phyloP scores from a whole-genome alignment of 805 yeast genomes.

The Ogataea corticis region DNA sequence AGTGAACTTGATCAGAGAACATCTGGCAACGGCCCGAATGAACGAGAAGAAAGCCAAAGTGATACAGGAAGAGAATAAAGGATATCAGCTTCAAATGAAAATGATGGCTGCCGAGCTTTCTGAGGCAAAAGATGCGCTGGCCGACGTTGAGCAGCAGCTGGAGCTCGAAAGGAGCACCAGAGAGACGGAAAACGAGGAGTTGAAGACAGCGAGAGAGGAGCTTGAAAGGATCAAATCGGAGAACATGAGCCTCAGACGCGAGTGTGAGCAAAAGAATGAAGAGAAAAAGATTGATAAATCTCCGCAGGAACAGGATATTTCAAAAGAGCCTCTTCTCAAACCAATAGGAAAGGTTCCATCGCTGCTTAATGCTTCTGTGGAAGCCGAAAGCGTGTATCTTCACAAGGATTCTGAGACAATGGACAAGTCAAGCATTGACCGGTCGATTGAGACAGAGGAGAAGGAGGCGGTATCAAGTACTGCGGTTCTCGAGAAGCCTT shows the following conservation, averaged over 20 bases:
- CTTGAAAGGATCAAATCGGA: not conserved
- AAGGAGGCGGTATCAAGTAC: not conserved
- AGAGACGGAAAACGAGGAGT: conserved; percentile 8
- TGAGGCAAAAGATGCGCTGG: conserved; percentile 1
- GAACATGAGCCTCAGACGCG: not conserved
- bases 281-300: not conserved
- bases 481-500: no score
- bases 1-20: conserved; percentile 20
- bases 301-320: not conserved
- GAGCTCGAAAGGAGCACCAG: conserved; percentile 6
- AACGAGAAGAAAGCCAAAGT: conserved; percentile 18
- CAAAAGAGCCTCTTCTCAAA: no score
- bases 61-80: conserved; percentile 13
- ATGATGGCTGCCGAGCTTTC: conserved; percentile 9
- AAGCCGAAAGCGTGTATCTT: conserved; percentile 1
- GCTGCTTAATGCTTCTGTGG: conserved; percentile 1
- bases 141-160: conserved; percentile 6
- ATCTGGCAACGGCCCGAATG: conserved; percentile 20
- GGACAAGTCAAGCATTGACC: conserved; percentile 2
- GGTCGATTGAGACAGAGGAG: conserved; percentile 3
- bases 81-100: not conserved
- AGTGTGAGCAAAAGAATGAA: not conserved
- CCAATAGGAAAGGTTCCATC: no score
- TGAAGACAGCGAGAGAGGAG: not conserved
- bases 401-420: conserved; percentile 4